These are phyloP conservation scores for Elasticomyces elasticus DNA, from an alignment of 495 filamentous ascomycete genomes.

Conservation along the genomic window DNA sequence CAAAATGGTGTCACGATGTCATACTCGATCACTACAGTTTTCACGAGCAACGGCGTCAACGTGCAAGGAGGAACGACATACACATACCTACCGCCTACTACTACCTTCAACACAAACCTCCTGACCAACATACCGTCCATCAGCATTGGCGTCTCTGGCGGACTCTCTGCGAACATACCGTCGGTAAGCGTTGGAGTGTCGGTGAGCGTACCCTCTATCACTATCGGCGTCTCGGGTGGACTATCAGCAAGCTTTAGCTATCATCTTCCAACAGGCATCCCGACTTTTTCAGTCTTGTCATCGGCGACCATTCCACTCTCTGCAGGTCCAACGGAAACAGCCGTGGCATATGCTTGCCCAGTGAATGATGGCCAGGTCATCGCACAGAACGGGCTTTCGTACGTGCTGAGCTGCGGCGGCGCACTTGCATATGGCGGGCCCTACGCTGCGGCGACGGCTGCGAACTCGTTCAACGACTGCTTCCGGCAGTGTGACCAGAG, in stretches of 20 bases:
- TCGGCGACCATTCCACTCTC: slow-evolving; percentile 1
- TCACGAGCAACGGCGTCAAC: not conserved
- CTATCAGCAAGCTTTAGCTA: not conserved
- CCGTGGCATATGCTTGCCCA: not conserved
- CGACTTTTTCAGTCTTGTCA: not conserved
- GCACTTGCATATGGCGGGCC: not conserved
- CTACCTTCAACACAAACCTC: not conserved
- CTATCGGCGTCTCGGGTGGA: too few relatives aligned
- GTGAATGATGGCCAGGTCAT: not conserved
- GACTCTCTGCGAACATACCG: not conserved
- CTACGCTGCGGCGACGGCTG: not conserved
- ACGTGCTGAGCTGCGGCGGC: slow-evolving; percentile 1
- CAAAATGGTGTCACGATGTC: not conserved
- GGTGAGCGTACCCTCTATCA: too few relatives aligned
- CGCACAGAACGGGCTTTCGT: not conserved
- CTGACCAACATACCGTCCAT: not conserved
- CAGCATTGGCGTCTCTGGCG: not conserved
- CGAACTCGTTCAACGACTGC: slow-evolving; percentile 3
- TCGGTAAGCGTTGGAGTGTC: not conserved
- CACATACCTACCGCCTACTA: not conserved
- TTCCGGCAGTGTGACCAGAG: slow-evolving; percentile 5
- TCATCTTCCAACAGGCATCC: not conserved
- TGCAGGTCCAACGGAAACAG: not conserved
- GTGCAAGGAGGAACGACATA: not conserved
- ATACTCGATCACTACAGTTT: not conserved